Conservation (phyloP, 2,329 filamentous ascomycete species). For the Ascosphaera apis region DNA sequence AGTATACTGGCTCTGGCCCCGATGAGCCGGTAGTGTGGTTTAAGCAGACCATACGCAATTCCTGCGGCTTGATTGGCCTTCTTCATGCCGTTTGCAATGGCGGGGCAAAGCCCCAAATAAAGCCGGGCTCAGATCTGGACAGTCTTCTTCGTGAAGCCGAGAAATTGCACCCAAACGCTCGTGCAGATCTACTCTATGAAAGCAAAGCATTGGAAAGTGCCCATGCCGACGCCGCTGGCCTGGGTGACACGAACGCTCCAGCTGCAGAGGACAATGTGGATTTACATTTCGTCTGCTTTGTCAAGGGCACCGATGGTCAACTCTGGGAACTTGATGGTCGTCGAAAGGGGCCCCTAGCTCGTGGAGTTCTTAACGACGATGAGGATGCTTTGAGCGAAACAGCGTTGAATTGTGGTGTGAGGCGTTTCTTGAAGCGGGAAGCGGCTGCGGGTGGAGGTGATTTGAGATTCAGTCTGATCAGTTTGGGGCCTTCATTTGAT, state of each 20-base stretch:
- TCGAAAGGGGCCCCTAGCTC: constrained; percentile 48
- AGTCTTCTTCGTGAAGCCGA: constrained; percentile 46
- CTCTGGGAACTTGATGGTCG: constrained; percentile 66
- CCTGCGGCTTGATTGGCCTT: constrained; percentile 75
- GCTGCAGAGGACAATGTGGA: constrained; percentile 62
- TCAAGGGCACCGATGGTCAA: constrained; percentile 46
- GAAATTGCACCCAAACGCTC: constrained; percentile 39
- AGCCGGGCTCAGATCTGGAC: constrained; percentile 22
- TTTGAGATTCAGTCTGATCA: constrained; percentile 40
- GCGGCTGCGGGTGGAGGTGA: constrained; percentile 28
- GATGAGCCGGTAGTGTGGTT: constrained; percentile 74
- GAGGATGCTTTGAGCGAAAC: constrained; percentile 56
- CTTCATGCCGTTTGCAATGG: constrained; percentile 69
- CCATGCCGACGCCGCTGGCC: constrained; percentile 52
- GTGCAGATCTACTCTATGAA: constrained; percentile 55
- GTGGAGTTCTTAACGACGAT: constrained; percentile 32
- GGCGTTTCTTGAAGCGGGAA: constrained; percentile 33
- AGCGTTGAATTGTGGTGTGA: constrained; percentile 48
- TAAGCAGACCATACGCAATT: constrained; percentile 81
- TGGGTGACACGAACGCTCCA: constrained; percentile 60
- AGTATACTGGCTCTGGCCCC: constrained; percentile 45
- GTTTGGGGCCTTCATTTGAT: constrained; percentile 32
- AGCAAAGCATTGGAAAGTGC: constrained; percentile 53
- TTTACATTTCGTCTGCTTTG: constrained; percentile 88
- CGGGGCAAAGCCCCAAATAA: constrained; percentile 37